A percentile compares a stretch with the other conserved stretches of the same genome.
Conservation (phyloP, 495 filamentous ascomycete species). For the Xylaria cubensis region DNA sequence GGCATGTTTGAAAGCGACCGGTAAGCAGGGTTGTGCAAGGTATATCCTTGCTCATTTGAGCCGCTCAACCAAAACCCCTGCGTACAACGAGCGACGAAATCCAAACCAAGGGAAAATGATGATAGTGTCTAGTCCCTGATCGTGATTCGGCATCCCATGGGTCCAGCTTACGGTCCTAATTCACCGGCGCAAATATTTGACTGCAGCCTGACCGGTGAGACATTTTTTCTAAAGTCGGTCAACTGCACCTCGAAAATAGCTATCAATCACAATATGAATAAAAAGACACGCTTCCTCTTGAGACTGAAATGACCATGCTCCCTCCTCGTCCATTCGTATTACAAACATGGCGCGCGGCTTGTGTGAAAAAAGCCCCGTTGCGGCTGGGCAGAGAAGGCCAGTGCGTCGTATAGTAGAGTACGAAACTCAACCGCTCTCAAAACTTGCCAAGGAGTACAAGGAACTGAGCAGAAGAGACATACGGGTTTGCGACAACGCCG, state of each 20-base stretch:
- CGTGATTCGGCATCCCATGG: conserved; percentile 24
- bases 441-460: conserved; percentile 31
- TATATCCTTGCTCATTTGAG: conserved; percentile 24
- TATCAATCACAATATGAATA: conserved; percentile 15
- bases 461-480: conserved; percentile 32
- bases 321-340: background rate
- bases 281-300: conserved; percentile 8
- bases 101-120: conserved; percentile 14
- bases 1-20: conserved; percentile 23
- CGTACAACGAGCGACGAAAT: conserved; percentile 5
- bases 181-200: conserved; percentile 29
- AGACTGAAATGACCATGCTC: conserved; percentile 7
- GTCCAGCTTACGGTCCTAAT: conserved; percentile 23
- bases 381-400: conserved; percentile 24
- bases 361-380: conserved; percentile 12
- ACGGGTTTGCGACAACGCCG: conserved; percentile 34
- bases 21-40: conserved; percentile 28
- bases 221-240: conserved; percentile 24
- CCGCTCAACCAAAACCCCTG: conserved; percentile 17
- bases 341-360: conserved; percentile 21
- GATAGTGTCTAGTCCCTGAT: conserved; percentile 18
- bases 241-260: conserved; percentile 18
- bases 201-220: conserved; percentile 28
- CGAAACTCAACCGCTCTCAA: conserved; percentile 26
- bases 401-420: conserved; percentile 22